Evolutionary conservation across 1,284 basidiomycete species (phyloP).

Genomic region (Xanthoconium separans): DNA sequence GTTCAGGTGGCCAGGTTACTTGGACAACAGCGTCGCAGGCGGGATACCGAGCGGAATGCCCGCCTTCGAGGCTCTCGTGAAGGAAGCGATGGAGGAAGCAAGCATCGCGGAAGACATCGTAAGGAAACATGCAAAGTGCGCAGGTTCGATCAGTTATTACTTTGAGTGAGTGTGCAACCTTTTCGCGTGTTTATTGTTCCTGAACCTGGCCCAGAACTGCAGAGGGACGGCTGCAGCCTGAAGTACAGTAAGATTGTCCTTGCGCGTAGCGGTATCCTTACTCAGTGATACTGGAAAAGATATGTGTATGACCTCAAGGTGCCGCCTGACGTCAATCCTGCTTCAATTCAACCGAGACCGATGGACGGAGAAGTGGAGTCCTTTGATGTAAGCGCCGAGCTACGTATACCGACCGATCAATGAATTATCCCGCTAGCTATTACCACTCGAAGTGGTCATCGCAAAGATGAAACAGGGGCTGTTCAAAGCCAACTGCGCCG

Average conservation of each 20-base stretch:
- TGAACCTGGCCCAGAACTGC: slow-evolving; percentile 47
- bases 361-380: slow-evolving; percentile 92
- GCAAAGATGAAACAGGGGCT: slow-evolving; percentile 57
- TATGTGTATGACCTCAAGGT: slow-evolving; percentile 81
- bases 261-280: not conserved
- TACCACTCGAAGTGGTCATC: slow-evolving; percentile 54
- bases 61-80: slow-evolving; percentile 77
- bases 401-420: not conserved
- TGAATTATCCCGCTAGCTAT: slow-evolving; percentile 43
- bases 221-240: slow-evolving; percentile 82
- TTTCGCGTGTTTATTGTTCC: not conserved
- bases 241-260: slow-evolving; percentile 63
- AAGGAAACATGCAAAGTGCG: slow-evolving; percentile 52
- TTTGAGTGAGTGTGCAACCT: slow-evolving; percentile 44
- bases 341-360: slow-evolving; percentile 64
- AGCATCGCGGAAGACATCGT: slow-evolving; percentile 69
- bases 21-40: slow-evolving; percentile 82
- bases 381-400: slow-evolving; percentile 60
- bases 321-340: slow-evolving; percentile 49
- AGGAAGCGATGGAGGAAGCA: slow-evolving; percentile 94
- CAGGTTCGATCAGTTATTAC: slow-evolving; percentile 71
- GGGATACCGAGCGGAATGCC: slow-evolving; percentile 77
- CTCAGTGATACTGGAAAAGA: slow-evolving; percentile 36
- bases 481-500: slow-evolving; percentile 87
- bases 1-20: slow-evolving; percentile 67